These are phyloP conservation scores for Abrus precatorius DNA, from an alignment of 306 rosid genomes.

Conservation along the genomic window DNA sequence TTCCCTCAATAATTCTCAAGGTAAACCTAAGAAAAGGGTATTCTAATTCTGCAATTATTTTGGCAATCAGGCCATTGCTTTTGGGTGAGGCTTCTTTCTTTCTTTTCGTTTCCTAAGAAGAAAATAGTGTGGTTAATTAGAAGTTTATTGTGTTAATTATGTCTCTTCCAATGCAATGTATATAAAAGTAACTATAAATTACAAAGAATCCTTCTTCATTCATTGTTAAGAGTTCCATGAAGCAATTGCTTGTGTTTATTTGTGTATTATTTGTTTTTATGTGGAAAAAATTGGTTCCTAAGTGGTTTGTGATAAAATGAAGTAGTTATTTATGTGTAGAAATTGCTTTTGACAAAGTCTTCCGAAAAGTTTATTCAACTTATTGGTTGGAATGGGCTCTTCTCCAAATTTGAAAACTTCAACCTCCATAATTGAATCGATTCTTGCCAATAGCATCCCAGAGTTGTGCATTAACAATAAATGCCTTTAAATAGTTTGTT, in stretches of 20 bases:
- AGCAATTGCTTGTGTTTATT: too few species aligned
- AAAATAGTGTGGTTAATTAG: slow-evolving; percentile 25
- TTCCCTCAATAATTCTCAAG: slow-evolving; percentile 49
- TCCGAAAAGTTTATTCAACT: background rate
- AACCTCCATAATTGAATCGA: slow-evolving; percentile 17
- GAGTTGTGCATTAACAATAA: background rate
- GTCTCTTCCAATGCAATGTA: slow-evolving; percentile 28
- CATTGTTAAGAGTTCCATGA: background rate
- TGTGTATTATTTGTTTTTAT: background rate
- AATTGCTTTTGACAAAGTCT: background rate
- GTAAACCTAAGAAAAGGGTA: slow-evolving; percentile 44
- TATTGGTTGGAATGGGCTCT: slow-evolving; percentile 13
- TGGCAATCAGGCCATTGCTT: background rate
- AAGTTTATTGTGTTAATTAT: slow-evolving; percentile 8
- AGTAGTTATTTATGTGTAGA: background rate
- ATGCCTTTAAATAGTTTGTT: background rate
- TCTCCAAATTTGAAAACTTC: slow-evolving; percentile 1
- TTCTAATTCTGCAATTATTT: slow-evolving; percentile 37
- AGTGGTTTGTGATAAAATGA: background rate
- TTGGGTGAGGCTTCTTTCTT: slow-evolving; percentile 20
- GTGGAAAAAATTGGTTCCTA: background rate
- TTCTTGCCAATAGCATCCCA: background rate
- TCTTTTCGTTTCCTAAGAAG: background rate
- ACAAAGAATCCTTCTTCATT: slow-evolving; percentile 2
- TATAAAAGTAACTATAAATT: slow-evolving; percentile 42